phyloP scores from a whole-genome alignment of 2,329 filamentous ascomycete species.

The Colletotrichum caudatum region DNA sequence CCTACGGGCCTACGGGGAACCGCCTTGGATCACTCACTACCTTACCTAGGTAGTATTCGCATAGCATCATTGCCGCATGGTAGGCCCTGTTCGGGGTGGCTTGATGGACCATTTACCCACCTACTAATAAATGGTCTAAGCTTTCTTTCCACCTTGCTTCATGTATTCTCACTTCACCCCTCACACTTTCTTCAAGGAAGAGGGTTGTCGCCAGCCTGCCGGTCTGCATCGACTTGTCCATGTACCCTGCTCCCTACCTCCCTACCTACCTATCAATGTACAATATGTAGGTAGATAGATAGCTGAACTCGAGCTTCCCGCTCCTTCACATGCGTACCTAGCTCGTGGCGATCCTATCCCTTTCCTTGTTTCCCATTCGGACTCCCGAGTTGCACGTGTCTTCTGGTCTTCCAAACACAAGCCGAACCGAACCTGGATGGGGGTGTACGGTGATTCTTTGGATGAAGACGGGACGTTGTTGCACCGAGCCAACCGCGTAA shows the following conservation, averaged over 20 bases:
- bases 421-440: conserved; percentile 15
- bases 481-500: conserved; percentile 21
- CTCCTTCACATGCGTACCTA: conserved; percentile 12
- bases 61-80: neutral
- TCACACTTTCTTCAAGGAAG: neutral
- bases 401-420: conserved; percentile 5
- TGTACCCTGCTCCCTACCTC: conserved; percentile 11
- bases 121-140: neutral
- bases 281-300: neutral
- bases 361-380: conserved; percentile 5
- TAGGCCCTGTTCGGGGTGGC: neutral
- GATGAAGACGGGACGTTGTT: conserved; percentile 23
- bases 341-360: conserved; percentile 21
- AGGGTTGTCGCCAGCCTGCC: neutral
- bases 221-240: neutral
- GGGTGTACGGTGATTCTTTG: conserved; percentile 24
- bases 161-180: neutral
- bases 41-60: neutral
- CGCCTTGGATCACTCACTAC: too few species aligned
- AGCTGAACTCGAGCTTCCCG: neutral
- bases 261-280: neutral
- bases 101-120: neutral
- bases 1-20: too few species aligned
- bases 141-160: neutral
- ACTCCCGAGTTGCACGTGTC: conserved; percentile 15